A percentile compares a stretch with the other conserved stretches of the same genome.
Evolutionary conservation across 805 yeast genomes (phyloP).

Genomic region (Candida vaughaniae): DNA sequence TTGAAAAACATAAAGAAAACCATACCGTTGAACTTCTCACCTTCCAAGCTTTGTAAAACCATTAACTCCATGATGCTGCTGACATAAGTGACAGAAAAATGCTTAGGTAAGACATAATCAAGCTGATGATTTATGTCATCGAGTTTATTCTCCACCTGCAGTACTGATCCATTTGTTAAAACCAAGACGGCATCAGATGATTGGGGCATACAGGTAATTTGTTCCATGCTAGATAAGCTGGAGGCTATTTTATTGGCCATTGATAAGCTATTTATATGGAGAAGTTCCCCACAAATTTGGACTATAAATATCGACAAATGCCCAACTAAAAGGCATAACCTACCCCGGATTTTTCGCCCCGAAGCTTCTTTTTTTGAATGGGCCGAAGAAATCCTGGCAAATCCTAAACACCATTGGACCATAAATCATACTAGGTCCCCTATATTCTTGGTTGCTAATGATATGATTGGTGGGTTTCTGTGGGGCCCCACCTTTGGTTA

Average conservation of each 20-base stretch:
- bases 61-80: constrained; percentile 13
- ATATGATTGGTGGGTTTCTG: neutral
- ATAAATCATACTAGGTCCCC: too few species aligned
- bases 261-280: constrained; percentile 14
- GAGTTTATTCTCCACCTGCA: constrained; percentile 28
- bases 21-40: constrained; percentile 24
- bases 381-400: too few species aligned
- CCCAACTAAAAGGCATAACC: too few species aligned
- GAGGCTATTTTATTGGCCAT: constrained; percentile 15
- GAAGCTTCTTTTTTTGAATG: neutral
- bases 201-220: constrained; percentile 30
- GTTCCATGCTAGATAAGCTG: neutral
- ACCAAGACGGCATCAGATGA: constrained; percentile 33
- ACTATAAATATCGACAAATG: constrained; percentile 2
- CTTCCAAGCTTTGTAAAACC: constrained; percentile 20
- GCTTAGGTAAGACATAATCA: constrained; percentile 12
- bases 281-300: neutral
- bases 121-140: constrained; percentile 21
- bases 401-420: too few species aligned
- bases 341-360: neutral
- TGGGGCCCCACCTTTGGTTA: neutral
- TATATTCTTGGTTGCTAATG: too few species aligned
- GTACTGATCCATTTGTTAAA: constrained; percentile 33
- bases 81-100: constrained; percentile 10
- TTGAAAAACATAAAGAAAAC: constrained; percentile 39